Base-by-base conservation (phyloP, 345 rosid species). In the Raphanus raphanistrum region DNA sequence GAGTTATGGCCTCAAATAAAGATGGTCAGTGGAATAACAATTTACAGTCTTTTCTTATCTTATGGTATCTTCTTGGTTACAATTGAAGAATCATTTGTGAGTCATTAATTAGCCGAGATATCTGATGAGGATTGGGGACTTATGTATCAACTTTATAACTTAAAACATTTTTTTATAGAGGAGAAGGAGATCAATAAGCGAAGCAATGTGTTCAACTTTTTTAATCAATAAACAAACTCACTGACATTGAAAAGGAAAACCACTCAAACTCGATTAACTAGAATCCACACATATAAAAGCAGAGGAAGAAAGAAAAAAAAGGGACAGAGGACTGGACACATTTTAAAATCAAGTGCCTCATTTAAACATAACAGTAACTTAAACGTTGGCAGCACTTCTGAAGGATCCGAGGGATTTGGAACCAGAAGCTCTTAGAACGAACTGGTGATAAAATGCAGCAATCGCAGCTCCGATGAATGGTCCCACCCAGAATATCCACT, bases 401-500 rank as follows among this genome's bases (percentile, higher is more conserved):
- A 94, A 90, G 60, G 98, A 91, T 0, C 92, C 91, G 32, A 94
- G 87, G 29, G 97, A 96, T 85, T 91, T 93, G 1, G 66, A 85
- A 68, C 94, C 96, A 0, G 84, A 91, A 0, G 96, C 97, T 63
- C 98, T 88, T 84, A 88, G 77, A 33, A 91, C 87, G 76, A 85
- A 86, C 29, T 86, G 93, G 88, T 93, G 92, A 79, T 89, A 91
- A 80, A 93, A 85, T 1, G 98, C 91, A 77, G 98, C 98, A 55
- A 87, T 79, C 4, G 91, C 88, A 59, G 98, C 98, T 2, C 98
- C 96, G 2, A 87, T 67, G 82, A 93, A 84, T 17, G 97, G 98
- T 79, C 97, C 95, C 4, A 87, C 91, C 98, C 91, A 90, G 74
- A 91, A 93, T 2, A 91, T 88, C 96, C 96, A 93, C 97, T 88